Conservation (phyloP, 2,329 filamentous ascomycete genomes). For the Juglanconis oblonga region DNA sequence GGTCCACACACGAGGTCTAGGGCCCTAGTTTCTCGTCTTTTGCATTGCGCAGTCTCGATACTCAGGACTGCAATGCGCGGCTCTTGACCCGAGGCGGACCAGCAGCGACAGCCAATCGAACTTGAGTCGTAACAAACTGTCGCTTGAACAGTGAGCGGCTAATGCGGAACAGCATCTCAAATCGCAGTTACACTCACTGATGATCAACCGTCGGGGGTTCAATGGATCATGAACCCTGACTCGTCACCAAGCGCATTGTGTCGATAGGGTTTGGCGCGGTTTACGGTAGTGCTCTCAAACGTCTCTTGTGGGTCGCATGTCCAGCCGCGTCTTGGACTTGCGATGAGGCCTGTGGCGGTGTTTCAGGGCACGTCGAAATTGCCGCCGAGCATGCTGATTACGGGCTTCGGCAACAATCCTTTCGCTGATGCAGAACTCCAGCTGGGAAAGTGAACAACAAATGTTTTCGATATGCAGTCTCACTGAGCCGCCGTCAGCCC, state of each 20-base stretch:
- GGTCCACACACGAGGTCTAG: neutral
- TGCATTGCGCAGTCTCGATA: neutral
- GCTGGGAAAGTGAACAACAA: neutral
- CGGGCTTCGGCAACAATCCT: constrained; percentile 3
- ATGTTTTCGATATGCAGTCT: neutral
- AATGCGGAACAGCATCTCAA: neutral
- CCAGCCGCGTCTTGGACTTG: constrained; percentile 29
- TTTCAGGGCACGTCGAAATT: constrained; percentile 30
- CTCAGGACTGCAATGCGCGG: neutral
- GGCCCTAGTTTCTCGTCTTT: neutral
- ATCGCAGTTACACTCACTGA: neutral
- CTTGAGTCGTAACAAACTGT: too few species aligned
- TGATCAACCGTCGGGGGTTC: neutral
- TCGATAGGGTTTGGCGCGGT: constrained; percentile 12
- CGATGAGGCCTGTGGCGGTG: constrained; percentile 29
- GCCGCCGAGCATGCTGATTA: neutral
- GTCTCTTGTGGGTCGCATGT: constrained; percentile 23
- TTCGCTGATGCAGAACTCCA: neutral
- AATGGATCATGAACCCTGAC: constrained; percentile 1
- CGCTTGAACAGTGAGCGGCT: neutral
- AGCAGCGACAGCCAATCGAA: too few species aligned
- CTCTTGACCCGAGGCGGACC: neutral
- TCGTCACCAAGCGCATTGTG: neutral
- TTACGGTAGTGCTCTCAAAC: constrained; percentile 25
- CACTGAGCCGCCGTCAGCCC: neutral